A percentile compares a stretch with the other conserved stretches of the same genome.
Evolutionary conservation across 1,284 basidiomycete species (phyloP).

Genomic region (Tremellales sp.): DNA sequence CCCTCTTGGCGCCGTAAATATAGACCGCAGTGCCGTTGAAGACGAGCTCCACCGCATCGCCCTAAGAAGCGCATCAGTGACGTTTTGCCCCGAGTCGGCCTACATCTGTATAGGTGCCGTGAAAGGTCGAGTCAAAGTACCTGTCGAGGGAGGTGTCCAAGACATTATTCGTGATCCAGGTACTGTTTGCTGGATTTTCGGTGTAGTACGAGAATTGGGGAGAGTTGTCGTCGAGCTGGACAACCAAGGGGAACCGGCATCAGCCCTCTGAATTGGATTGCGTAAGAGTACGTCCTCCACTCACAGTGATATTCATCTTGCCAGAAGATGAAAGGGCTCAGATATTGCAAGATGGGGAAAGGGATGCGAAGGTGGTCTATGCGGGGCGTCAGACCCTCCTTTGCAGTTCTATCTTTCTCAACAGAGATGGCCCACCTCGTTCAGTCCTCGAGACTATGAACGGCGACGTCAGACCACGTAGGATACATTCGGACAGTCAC

Average conservation of each 20-base stretch:
- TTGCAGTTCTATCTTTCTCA: too few species aligned
- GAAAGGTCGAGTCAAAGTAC: constrained; percentile 19
- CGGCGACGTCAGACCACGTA: too few species aligned
- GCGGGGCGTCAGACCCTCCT: too few species aligned
- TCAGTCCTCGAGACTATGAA: too few species aligned
- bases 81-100: constrained; percentile 6
- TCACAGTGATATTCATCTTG: constrained; percentile 12
- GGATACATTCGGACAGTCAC: too few species aligned
- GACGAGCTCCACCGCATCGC: constrained; percentile 8
- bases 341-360: background rate
- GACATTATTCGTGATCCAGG: constrained; percentile 15
- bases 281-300: background rate
- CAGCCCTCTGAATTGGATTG: background rate
- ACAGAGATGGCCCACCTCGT: too few species aligned
- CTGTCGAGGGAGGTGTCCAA: background rate
- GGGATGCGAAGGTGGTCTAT: too few species aligned
- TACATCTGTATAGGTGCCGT: constrained; percentile 16
- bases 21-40: constrained; percentile 32
- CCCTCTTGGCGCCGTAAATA: constrained; percentile 21
- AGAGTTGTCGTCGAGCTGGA: constrained; percentile 21
- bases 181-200: constrained; percentile 4
- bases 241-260: background rate
- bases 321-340: background rate
- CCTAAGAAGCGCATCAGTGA: background rate
- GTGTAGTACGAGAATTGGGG: constrained; percentile 17